These are phyloP conservation scores for Leccinum subgranulosum DNA, from an alignment of 768 basidiomycete genomes.

Conservation along the genomic window DNA sequence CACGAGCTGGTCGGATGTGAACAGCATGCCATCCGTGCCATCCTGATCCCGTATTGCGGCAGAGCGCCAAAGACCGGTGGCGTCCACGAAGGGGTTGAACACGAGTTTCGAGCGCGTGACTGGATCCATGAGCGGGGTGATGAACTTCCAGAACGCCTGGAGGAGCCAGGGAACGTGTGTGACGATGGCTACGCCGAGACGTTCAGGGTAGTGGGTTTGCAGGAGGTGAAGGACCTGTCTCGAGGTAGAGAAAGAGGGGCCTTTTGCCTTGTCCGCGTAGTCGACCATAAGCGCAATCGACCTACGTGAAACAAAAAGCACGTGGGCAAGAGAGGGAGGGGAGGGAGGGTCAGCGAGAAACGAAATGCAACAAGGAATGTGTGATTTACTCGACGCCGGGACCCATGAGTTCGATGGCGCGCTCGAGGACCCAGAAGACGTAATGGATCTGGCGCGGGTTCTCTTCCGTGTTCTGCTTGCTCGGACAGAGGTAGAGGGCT, in stretches of 20 bases:
- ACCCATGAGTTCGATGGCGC: slow-evolving; percentile 71
- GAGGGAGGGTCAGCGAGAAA: not conserved
- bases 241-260: slow-evolving; percentile 38
- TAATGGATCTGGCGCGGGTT: slow-evolving; percentile 69
- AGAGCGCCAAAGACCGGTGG: slow-evolving; percentile 26
- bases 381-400: slow-evolving; percentile 75
- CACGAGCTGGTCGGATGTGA: slow-evolving; percentile 69
- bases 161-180: slow-evolving; percentile 80
- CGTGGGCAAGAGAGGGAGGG: not conserved
- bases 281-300: slow-evolving; percentile 71
- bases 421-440: slow-evolving; percentile 76
- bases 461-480: slow-evolving; percentile 77
- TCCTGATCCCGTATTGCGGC: slow-evolving; percentile 20
- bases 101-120: slow-evolving; percentile 71
- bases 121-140: slow-evolving; percentile 82
- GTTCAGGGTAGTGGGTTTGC: slow-evolving; percentile 84
- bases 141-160: slow-evolving; percentile 71
- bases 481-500: slow-evolving; percentile 63
- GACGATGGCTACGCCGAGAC: slow-evolving; percentile 71
- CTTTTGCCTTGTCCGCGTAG: slow-evolving; percentile 71
- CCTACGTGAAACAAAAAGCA: slow-evolving; percentile 34
- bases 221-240: slow-evolving; percentile 56
- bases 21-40: slow-evolving; percentile 36
- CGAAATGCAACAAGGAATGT: not conserved
- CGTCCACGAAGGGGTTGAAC: slow-evolving; percentile 56